These are phyloP conservation scores for Hibiscus syriacus DNA, from an alignment of 345 rosid species.

Conservation along the genomic window DNA sequence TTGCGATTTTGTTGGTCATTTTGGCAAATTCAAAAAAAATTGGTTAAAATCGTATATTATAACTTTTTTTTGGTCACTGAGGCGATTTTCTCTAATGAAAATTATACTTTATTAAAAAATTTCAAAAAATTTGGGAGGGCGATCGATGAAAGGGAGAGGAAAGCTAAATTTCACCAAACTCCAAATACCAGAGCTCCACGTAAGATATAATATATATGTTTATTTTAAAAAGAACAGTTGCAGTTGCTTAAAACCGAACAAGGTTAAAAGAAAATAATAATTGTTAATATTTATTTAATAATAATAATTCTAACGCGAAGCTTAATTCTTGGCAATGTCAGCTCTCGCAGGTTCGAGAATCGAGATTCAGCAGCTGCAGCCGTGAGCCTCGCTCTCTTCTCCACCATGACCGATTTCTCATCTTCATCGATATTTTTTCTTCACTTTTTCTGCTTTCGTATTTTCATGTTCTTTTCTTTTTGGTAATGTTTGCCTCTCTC, in stretches of 20 bases:
- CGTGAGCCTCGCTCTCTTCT: conserved; percentile 23
- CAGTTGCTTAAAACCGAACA: neutral
- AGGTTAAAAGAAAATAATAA: neutral
- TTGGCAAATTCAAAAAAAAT: too few species aligned
- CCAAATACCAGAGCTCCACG: neutral
- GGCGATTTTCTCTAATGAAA: too few species aligned
- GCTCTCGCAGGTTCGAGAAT: conserved; percentile 25
- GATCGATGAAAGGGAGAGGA: neutral
- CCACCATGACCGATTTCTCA: conserved; percentile 17
- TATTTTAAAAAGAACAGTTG: neutral
- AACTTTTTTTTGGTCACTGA: too few species aligned
- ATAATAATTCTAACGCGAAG: conserved; percentile 8
- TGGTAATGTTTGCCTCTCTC: neutral
- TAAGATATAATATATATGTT: neutral
- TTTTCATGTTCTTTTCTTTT: neutral
- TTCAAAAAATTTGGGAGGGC: neutral
- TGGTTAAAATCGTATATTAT: too few species aligned
- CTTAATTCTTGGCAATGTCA: conserved; percentile 45
- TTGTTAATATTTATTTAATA: neutral
- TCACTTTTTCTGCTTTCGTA: too few species aligned
- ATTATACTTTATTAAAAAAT: neutral
- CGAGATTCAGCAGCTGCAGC: conserved; percentile 19
- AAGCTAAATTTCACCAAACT: neutral
- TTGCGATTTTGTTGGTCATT: too few species aligned
- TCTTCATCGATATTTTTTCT: neutral